Base-by-base conservation (phyloP, 2,329 filamentous ascomycete species). In the Aureobasidium uvarum region DNA sequence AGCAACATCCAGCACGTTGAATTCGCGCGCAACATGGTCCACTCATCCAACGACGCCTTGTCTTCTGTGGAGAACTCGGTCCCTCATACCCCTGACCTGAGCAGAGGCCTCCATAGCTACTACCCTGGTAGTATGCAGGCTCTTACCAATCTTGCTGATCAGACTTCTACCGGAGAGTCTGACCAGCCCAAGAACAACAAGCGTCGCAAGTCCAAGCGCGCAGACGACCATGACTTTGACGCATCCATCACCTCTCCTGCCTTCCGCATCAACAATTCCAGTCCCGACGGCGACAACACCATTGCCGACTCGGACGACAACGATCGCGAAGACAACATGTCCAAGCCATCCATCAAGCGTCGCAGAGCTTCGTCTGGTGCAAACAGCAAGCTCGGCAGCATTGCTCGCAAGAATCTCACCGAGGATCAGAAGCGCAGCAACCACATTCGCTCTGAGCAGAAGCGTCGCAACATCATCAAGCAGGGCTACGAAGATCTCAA, bases 381-480 rank as follows among this genome's bases (percentile, higher is more conserved):
- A 14, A 45, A 43, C 38, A 59, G 51, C 23, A 54, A 50, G 39
- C 38, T 55, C n/a, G 54, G 43, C 20, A 62, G 36, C 58, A 50
- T 62, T 7, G 52, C 65, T 16, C 68, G 70, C 20, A 68, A 88
- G 71, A 88, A 88, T 68, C 75, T 95, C 4, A 85, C 87, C 0
- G 90, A 94, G 70, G 87, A 89, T 67, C 89, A 95, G 76, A 95
- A 94, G 77, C 83, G 91, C 52, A 88, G 88, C 72, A 96, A 96
- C 70, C 91, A 96, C 73, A 95, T 96, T 69, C 83, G 88, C 62
- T 95, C 91, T 62, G 92, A 96, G 74, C 91, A 96, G 77, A 96
- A 95, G 76, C 85, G 92, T 39, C 84, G 92, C 55, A 91, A 91
- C 31, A 80, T 92, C 54, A 94, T 94, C 72, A 89, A 92, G 73